phyloP scores from a whole-genome alignment of 2,329 filamentous ascomycete species.

The Fusarium pseudograminearum region DNA sequence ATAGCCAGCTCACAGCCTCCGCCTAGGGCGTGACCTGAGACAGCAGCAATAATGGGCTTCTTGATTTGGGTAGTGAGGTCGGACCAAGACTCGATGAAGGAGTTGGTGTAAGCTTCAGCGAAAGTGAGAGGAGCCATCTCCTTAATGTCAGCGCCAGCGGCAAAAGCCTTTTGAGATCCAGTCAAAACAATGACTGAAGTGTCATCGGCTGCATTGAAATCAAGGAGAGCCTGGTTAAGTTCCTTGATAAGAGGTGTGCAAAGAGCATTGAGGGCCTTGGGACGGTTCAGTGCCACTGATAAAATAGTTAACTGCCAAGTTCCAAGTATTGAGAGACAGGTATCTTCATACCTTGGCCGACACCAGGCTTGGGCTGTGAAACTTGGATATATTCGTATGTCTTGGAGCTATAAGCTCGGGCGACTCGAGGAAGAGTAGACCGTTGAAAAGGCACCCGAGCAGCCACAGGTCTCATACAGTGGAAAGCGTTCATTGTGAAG shows the following conservation, averaged over 20 bases:
- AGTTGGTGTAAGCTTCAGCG: constrained; percentile 83
- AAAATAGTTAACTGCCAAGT: constrained; percentile 5
- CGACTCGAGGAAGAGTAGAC: constrained; percentile 67
- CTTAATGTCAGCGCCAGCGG: constrained; percentile 97
- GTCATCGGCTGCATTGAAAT: constrained; percentile 75
- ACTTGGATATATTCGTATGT: constrained; percentile 86
- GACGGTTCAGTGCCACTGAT: constrained; percentile 90
- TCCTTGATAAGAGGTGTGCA: constrained; percentile 91
- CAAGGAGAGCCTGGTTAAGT: constrained; percentile 81
- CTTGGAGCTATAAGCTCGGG: constrained; percentile 65
- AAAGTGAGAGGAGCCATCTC: constrained; percentile 97
- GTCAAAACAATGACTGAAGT: constrained; percentile 87
- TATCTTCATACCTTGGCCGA: constrained; percentile 78
- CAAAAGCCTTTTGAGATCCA: constrained; percentile 90
- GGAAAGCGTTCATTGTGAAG: constrained; percentile 63
- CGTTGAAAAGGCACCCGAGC: constrained; percentile 61
- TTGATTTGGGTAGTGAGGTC: constrained; percentile 84
- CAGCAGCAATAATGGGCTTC: constrained; percentile 93
- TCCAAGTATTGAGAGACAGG: neutral
- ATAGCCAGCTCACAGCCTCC: constrained; percentile 97
- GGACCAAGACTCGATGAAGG: constrained; percentile 97
- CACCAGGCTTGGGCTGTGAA: constrained; percentile 86
- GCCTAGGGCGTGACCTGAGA: constrained; percentile 93
- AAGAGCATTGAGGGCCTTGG: constrained; percentile 94
- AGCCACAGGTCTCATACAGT: constrained; percentile 70